These are phyloP conservation scores for Ceratobasidium sp. DNA, from an alignment of 1,284 basidiomycete genomes.

Conservation along the genomic window DNA sequence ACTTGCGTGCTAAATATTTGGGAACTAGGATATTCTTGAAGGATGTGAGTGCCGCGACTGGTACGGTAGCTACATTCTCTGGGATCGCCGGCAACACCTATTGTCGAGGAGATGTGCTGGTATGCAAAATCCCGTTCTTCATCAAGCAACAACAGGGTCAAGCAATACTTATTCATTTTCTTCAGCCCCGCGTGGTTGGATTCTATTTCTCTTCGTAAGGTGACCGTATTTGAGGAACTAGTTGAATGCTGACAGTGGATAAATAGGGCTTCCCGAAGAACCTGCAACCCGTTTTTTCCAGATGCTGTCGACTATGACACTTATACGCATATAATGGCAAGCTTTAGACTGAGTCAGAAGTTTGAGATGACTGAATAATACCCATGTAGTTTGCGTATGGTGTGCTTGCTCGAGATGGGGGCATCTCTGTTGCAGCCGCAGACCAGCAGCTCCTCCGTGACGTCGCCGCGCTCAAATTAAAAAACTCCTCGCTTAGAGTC, in stretches of 20 bases:
- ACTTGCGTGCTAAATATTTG: not conserved
- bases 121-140: not conserved
- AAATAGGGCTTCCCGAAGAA: slow-evolving; percentile 16
- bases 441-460: slow-evolving; percentile 22
- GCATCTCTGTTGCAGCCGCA: slow-evolving; percentile 32
- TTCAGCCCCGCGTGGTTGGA: slow-evolving; percentile 29
- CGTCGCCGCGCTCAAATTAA: slow-evolving; percentile 22
- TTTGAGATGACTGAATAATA: not conserved
- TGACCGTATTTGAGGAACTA: no score
- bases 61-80: not conserved
- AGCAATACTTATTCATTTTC: not conserved
- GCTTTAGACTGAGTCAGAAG: not conserved
- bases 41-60: slow-evolving; percentile 35
- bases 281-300: slow-evolving; percentile 31
- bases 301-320: slow-evolving; percentile 9
- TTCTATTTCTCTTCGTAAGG: slow-evolving; percentile 41
- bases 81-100: slow-evolving; percentile 34
- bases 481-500: slow-evolving; percentile 18
- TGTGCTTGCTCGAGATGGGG: slow-evolving; percentile 31
- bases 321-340: slow-evolving; percentile 33
- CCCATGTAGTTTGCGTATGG: slow-evolving; percentile 34
- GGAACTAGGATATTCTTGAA: slow-evolving; percentile 31
- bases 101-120: slow-evolving; percentile 22
- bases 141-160: not conserved
- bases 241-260: not conserved